Percentiles rank a stretch among this genome's conserved stretches.
These are phyloP conservation scores for Stachybotrys elegans DNA, from an alignment of 2,329 filamentous ascomycete species.

Conservation along the genomic window DNA sequence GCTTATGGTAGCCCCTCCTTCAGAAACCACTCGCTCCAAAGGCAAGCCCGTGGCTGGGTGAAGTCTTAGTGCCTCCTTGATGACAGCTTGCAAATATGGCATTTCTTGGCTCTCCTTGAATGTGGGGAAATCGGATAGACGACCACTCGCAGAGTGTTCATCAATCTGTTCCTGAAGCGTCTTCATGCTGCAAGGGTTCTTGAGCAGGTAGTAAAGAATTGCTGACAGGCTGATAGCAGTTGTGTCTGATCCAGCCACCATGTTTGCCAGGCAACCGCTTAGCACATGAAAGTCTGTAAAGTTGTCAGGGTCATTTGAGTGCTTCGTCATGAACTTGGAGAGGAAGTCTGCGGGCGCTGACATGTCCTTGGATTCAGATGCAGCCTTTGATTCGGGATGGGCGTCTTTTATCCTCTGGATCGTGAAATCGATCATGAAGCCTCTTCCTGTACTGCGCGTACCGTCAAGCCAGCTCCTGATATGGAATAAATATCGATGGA, in stretches of 20 bases:
- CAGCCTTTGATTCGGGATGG: neutral
- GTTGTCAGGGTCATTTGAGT: constrained; percentile 34
- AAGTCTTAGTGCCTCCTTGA: constrained; percentile 65
- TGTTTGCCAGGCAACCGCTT: constrained; percentile 22
- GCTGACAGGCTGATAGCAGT: constrained; percentile 41
- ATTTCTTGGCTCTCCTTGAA: constrained; percentile 38
- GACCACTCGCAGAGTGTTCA: constrained; percentile 1
- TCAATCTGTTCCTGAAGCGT: constrained; percentile 19
- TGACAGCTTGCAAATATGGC: constrained; percentile 48
- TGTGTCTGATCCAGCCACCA: constrained; percentile 36
- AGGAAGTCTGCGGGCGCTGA: constrained; percentile 8
- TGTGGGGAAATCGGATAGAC: constrained; percentile 15
- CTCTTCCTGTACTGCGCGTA: constrained; percentile 11
- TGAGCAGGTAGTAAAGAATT: constrained; percentile 38
- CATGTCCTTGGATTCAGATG: neutral
- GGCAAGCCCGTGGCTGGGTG: constrained; percentile 70
- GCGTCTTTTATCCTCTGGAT: too few species aligned
- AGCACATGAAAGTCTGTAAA: constrained; percentile 32
- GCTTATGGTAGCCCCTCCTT: constrained; percentile 31
- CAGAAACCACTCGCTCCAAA: constrained; percentile 68
- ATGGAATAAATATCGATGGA: constrained; percentile 11
- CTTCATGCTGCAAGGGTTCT: constrained; percentile 15
- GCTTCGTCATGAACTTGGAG: constrained; percentile 24
- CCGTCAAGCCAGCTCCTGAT: constrained; percentile 16
- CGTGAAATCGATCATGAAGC: constrained; percentile 14